Percentiles rank a stretch among this genome's conserved stretches.
Evolutionary conservation across 2,329 filamentous ascomycete species (phyloP).

Genomic region (Cladosporium cucumerinum): DNA sequence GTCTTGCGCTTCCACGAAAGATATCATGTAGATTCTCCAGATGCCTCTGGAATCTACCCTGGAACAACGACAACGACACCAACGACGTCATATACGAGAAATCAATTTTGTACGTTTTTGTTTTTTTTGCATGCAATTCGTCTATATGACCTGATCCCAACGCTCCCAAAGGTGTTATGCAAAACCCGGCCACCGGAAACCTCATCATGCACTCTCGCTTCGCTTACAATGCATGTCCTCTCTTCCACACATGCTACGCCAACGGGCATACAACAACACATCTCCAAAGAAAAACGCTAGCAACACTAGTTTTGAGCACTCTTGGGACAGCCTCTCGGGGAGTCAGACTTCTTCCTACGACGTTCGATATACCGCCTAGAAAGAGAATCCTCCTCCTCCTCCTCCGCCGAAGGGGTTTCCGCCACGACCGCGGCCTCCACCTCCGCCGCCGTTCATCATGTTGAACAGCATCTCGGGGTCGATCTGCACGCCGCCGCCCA

Average conservation of each 20-base stretch:
- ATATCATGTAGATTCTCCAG: not conserved
- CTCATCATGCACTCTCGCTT: not conserved
- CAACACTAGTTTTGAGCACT: not conserved
- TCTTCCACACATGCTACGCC: not conserved
- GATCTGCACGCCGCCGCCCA: constrained; percentile 52
- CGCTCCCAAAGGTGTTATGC: not conserved
- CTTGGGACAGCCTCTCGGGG: too few species aligned
- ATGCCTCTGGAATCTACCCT: not conserved
- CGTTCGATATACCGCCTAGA: constrained; percentile 4
- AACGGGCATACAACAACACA: not conserved
- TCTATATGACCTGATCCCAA: not conserved
- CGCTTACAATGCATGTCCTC: not conserved
- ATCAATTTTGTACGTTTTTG: not conserved
- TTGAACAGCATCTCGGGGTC: constrained; percentile 77
- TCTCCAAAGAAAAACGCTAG: not conserved
- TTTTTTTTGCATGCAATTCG: not conserved
- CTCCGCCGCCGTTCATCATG: constrained; percentile 68
- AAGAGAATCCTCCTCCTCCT: constrained; percentile 10
- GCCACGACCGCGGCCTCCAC: constrained; percentile 35
- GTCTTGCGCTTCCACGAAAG: not conserved
- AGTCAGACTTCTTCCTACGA: too few species aligned
- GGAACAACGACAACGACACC: not conserved
- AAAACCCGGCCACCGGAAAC: not conserved
- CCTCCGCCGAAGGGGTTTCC: constrained; percentile 25
- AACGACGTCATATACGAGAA: too few species aligned